Evolutionary conservation across 225 moss, liverwort and hornwort genomes (phyloP).

Genomic region (Asterella californica): DNA sequence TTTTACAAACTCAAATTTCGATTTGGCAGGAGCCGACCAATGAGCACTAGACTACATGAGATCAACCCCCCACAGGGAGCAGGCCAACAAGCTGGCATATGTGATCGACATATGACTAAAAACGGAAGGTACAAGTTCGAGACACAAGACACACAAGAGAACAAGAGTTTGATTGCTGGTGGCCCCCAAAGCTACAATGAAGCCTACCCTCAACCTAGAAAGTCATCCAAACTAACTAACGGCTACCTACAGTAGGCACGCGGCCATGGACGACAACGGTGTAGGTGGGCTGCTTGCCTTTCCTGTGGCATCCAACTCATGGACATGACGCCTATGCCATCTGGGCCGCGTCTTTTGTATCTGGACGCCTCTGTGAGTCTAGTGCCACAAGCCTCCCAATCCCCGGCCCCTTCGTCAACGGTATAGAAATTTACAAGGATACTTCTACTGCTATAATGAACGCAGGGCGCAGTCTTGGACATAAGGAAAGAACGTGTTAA

Average conservation of each 20-base stretch:
- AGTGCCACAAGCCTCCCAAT: not conserved
- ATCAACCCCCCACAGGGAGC: too few relatives aligned
- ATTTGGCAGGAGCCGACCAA: not conserved
- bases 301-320: not conserved
- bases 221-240: not conserved
- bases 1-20: not conserved
- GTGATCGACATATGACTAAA: too few relatives aligned
- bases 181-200: not conserved
- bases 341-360: not conserved
- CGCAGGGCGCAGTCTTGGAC: too few relatives aligned
- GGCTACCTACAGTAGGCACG: not conserved
- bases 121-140: too few relatives aligned
- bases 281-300: not conserved
- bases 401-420: not conserved
- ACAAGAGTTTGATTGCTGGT: not conserved
- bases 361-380: not conserved
- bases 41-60: too few relatives aligned
- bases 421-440: not conserved
- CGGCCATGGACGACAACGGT: not conserved
- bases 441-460: too few relatives aligned
- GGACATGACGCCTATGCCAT: not conserved
- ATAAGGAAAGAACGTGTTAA: too few relatives aligned
- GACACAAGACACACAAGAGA: too few relatives aligned
- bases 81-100: too few relatives aligned
- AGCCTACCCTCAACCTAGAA: not conserved